Base-by-base conservation (phyloP, 352 stramenopile genomes). In the Globisporangium splendens region DNA sequence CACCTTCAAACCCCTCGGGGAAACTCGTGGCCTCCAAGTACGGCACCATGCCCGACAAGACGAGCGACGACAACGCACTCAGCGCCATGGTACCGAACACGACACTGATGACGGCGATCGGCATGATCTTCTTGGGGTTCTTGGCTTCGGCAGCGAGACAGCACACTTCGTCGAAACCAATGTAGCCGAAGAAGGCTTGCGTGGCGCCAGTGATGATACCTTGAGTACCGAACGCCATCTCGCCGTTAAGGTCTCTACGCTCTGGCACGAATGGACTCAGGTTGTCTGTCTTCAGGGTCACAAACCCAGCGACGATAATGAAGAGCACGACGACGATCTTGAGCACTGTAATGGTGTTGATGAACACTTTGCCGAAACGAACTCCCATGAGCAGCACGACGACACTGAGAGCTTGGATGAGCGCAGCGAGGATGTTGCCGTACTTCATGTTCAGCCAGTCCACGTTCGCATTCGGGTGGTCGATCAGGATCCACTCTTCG, bases 101-200 rank as follows among this genome's bases (percentile, higher is more conserved):
- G 5, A 93, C 93, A 20, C 68, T 74, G 47, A 96, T 81, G 55
- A 97, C 84, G 11, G 82, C 82, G 33, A 77, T 63, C 8, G 91
- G 89, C 66, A 97, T 83, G 59, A 91, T 83, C 38, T 75, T 77
- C 53, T 83, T 78, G 17, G 83, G 80, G 61, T 93, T 83, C 60
- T 88, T 85, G n/a, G 81, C 62, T 65, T 93, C 84, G 8, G 73
- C 83, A 13, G 88, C 85, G 12, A 97, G 66, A 59, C 89, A 97
- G 62, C 88, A 96, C 21, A 98, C 76, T 61, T 97, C 92, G 69
- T 98, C 95, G 65, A 97, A 98, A 21, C 95, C 95, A 20, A 98
- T 68, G 61, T 96, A 98, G 39, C 92, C 92, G 70, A 98, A 98
- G 65, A 98, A 97, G 3, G 86, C 90, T 42, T 90, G 85, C 17